A percentile compares a stretch with the other conserved stretches of the same genome.
These are phyloP conservation scores for Candida rishiriensis DNA, from an alignment of 805 yeast species.

Conservation along the genomic window DNA sequence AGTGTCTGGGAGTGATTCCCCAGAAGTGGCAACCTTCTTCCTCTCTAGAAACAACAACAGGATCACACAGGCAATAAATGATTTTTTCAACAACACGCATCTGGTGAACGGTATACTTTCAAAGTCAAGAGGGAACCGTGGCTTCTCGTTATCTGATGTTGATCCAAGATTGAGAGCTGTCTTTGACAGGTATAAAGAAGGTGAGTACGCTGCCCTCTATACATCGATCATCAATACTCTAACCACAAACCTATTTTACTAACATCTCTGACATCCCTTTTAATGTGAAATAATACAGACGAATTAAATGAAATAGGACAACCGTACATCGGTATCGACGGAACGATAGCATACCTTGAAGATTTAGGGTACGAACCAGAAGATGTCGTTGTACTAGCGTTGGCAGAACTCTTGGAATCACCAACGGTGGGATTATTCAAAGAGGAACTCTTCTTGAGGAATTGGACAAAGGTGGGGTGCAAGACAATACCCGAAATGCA, in stretches of 20 bases:
- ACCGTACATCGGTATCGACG: slow-evolving; percentile 63
- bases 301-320: slow-evolving; percentile 22
- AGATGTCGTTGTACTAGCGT: slow-evolving; percentile 61
- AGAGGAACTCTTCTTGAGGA: slow-evolving; percentile 43
- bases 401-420: slow-evolving; percentile 65
- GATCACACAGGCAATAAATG: slow-evolving; percentile 21
- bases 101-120: slow-evolving; percentile 8
- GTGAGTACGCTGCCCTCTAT: slow-evolving; percentile 9
- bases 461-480: slow-evolving; percentile 46
- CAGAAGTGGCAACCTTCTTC: slow-evolving; percentile 35
- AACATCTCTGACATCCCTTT: neutral
- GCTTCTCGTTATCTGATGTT: neutral
- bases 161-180: slow-evolving; percentile 24
- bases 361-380: slow-evolving; percentile 74
- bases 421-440: slow-evolving; percentile 63
- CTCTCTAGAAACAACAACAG: slow-evolving; percentile 20
- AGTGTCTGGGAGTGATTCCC: slow-evolving; percentile 34
- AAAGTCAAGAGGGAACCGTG: slow-evolving; percentile 1
- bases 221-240: neutral
- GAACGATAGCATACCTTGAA: slow-evolving; percentile 62
- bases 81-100: slow-evolving; percentile 18
- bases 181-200: slow-evolving; percentile 31
- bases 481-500: slow-evolving; percentile 45
- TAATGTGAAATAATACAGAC: slow-evolving; percentile 1
- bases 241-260: neutral